A percentile compares a stretch with the other conserved stretches of the same genome.
Conservation (phyloP, 108 stramenopile genomes). For the Cafeteria roenbergensis region DNA sequence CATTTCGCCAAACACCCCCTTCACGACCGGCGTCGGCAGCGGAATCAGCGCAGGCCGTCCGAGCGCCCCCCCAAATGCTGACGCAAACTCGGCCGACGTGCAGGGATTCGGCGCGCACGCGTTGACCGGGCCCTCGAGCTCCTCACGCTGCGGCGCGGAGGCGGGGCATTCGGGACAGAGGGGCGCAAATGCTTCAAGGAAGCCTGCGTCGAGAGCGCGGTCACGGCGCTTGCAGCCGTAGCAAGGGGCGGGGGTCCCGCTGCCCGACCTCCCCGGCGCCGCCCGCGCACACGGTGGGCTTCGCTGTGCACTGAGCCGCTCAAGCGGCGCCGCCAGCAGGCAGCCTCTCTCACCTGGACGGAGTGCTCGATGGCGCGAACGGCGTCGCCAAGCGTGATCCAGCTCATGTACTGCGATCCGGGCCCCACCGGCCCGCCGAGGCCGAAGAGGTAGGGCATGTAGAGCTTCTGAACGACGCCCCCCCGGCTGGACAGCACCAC, state of each 20-base stretch:
- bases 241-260: too few relatives aligned
- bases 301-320: too few relatives aligned
- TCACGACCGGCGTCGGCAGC: constrained; percentile 47
- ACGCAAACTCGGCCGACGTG: constrained; percentile 55
- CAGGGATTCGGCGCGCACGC: constrained; percentile 40
- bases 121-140: constrained; percentile 45
- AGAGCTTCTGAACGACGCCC: constrained; percentile 49
- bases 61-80: constrained; percentile 44
- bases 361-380: constrained; percentile 45
- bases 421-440: constrained; percentile 51
- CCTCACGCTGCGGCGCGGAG: constrained; percentile 21
- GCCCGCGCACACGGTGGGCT: too few relatives aligned
- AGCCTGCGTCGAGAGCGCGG: too few relatives aligned
- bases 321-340: too few relatives aligned
- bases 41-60: constrained; percentile 52
- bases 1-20: constrained; percentile 60
- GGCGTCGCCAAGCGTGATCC: constrained; percentile 40
- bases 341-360: too few relatives aligned
- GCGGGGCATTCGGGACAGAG: constrained; percentile 27
- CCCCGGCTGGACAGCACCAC: constrained; percentile 47
- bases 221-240: too few relatives aligned
- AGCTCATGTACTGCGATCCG: constrained; percentile 51
- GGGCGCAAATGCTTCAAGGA: too few relatives aligned
- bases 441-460: constrained; percentile 46
- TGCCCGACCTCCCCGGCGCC: too few relatives aligned